These are phyloP conservation scores for Lactifluus echinatus DNA, from an alignment of 768 basidiomycete genomes.

Conservation along the genomic window DNA sequence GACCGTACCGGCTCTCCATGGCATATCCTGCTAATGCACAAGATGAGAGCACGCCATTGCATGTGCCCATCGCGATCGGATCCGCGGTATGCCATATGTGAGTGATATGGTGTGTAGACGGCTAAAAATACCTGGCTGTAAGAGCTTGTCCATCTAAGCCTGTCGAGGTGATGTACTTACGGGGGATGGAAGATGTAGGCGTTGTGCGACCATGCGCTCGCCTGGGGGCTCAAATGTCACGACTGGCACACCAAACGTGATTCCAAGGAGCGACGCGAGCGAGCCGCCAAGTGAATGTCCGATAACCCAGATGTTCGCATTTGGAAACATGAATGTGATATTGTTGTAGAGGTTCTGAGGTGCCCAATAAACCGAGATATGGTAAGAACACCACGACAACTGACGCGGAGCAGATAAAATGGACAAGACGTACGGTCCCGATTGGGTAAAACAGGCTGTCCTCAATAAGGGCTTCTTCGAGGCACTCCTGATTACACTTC, in stretches of 20 bases:
- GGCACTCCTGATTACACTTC: slow-evolving; percentile 72
- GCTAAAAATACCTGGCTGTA: slow-evolving; percentile 31
- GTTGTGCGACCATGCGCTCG: slow-evolving; percentile 49
- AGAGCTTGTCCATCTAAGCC: neutral
- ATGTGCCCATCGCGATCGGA: slow-evolving; percentile 82
- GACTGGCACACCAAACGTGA: slow-evolving; percentile 88
- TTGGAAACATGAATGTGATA: slow-evolving; percentile 82
- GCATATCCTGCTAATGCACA: slow-evolving; percentile 86
- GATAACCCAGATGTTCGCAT: slow-evolving; percentile 82
- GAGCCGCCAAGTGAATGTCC: slow-evolving; percentile 85
- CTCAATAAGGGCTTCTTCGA: slow-evolving; percentile 67
- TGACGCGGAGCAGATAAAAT: neutral
- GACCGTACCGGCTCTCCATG: slow-evolving; percentile 52
- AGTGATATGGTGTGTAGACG: slow-evolving; percentile 64
- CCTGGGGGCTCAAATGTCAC: slow-evolving; percentile 85
- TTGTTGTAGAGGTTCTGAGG: slow-evolving; percentile 86
- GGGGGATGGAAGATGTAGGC: slow-evolving; percentile 83
- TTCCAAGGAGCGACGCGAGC: slow-evolving; percentile 73
- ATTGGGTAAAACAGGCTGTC: slow-evolving; percentile 85
- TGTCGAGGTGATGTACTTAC: slow-evolving; percentile 35
- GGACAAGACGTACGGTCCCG: slow-evolving; percentile 58
- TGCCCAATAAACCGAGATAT: neutral
- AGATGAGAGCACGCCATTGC: slow-evolving; percentile 64
- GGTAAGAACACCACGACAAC: too few species aligned
- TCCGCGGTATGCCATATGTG: slow-evolving; percentile 93